phyloP scores from a whole-genome alignment of 2,329 filamentous ascomycete species.

The Plenodomus biglobosus region DNA sequence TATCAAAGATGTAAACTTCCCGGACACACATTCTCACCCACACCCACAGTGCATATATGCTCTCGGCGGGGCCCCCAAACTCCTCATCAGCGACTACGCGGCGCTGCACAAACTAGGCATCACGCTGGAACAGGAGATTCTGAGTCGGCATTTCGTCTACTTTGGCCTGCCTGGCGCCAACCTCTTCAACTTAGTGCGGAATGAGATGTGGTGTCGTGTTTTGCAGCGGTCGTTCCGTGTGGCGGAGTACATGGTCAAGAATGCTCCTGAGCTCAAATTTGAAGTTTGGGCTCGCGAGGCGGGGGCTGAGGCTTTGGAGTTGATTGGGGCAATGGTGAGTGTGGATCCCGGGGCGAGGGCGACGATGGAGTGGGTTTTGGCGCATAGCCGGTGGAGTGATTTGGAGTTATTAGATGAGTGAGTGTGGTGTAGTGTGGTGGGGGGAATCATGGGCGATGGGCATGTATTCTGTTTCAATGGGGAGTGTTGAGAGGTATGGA shows the following conservation, averaged over 20 bases:
- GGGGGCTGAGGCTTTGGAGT: conserved; percentile 25
- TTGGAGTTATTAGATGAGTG: too few species aligned
- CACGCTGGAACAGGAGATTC: conserved; percentile 37
- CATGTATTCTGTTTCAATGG: too few species aligned
- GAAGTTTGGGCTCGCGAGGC: conserved; percentile 29
- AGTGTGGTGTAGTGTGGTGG: too few species aligned
- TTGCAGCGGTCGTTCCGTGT: conserved; percentile 26
- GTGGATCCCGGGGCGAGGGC: conserved; percentile 35
- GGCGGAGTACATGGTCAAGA: conserved; percentile 28
- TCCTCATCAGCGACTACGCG: conserved; percentile 37
- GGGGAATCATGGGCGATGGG: too few species aligned
- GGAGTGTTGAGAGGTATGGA: too few species aligned
- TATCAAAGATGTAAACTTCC: too few species aligned
- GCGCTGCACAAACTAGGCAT: conserved; percentile 32
- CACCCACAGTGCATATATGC: conserved; percentile 32
- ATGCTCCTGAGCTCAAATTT: conserved; percentile 33
- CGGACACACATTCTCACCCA: too few species aligned
- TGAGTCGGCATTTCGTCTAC: conserved; percentile 39
- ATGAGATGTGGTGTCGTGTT: conserved; percentile 27
- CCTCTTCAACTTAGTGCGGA: conserved; percentile 31
- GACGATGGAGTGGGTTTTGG: conserved; percentile 40
- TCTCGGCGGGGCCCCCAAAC: conserved; percentile 33
- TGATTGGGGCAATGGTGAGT: conserved; percentile 43
- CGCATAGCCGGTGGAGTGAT: conserved; percentile 32
- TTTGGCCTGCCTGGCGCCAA: conserved; percentile 30